Evolutionary conservation across 257 asterid genomes (phyloP).

Genomic region (Nicotiana obtusifolia): DNA sequence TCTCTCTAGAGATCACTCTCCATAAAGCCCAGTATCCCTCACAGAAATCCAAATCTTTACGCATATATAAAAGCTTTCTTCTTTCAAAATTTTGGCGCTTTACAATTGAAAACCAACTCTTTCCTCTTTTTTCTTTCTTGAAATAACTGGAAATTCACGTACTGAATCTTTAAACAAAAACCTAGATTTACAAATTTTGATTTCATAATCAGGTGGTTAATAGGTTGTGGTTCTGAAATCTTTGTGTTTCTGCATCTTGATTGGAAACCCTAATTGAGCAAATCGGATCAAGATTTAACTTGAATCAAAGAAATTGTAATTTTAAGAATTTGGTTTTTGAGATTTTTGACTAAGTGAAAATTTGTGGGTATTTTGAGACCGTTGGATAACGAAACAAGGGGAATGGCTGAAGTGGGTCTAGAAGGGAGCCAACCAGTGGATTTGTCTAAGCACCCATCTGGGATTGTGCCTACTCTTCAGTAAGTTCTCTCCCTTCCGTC

Average conservation of each 20-base stretch:
- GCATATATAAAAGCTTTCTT: not conserved
- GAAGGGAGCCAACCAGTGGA: slow-evolving; percentile 30
- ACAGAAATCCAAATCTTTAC: not conserved
- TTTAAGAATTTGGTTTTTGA: too few relatives aligned
- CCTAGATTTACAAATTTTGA: not conserved
- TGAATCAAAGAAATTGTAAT: too few relatives aligned
- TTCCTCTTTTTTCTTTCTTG: too few relatives aligned
- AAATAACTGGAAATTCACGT: not conserved
- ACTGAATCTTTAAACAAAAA: not conserved
- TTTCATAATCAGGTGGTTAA: not conserved
- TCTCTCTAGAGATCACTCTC: not conserved
- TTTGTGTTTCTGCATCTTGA: not conserved
- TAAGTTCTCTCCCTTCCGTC: slow-evolving; percentile 7
- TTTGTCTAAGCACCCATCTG: slow-evolving; percentile 28
- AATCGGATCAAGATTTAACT: not conserved
- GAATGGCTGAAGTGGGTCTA: slow-evolving; percentile 13
- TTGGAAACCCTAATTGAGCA: not conserved
- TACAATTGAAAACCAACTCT: not conserved
- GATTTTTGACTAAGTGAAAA: too few relatives aligned
- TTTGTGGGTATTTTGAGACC: too few relatives aligned
- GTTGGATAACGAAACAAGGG: too few relatives aligned
- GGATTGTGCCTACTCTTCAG: slow-evolving; percentile 28
- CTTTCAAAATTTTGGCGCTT: slow-evolving; percentile 12
- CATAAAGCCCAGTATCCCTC: not conserved
- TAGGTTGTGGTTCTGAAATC: not conserved